phyloP scores from a whole-genome alignment of 2,329 filamentous ascomycete species.

The Beauveria bassiana region DNA sequence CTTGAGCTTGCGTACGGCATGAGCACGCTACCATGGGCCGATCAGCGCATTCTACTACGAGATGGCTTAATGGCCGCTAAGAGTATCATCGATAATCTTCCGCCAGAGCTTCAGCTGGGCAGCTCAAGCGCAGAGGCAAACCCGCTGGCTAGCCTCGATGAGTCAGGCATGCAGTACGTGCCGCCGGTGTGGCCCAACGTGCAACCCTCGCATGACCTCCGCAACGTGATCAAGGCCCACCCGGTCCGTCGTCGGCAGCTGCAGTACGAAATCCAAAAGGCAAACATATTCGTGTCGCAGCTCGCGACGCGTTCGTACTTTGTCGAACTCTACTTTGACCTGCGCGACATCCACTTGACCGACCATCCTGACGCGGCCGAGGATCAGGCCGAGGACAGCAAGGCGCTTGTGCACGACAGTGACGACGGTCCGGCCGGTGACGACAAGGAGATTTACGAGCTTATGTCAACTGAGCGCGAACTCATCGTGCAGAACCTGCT shows the following conservation, averaged over 20 bases:
- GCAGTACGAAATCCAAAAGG: conserved; percentile 86
- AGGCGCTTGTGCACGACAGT: conserved; percentile 29
- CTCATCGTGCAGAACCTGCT: conserved; percentile 75
- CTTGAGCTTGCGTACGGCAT: conserved; percentile 78
- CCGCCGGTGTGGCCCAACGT: conserved; percentile 41
- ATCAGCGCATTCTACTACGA: conserved; percentile 66
- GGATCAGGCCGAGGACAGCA: conserved; percentile 28
- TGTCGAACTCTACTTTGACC: conserved; percentile 76
- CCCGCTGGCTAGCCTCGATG: conserved; percentile 33
- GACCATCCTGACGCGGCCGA: conserved; percentile 29
- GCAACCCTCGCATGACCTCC: conserved; percentile 42
- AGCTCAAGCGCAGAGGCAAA: conserved; percentile 28
- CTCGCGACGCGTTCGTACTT: conserved; percentile 76
- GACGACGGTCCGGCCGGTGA: conserved; percentile 24
- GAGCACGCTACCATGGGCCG: conserved; percentile 66
- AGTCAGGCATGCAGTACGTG: conserved; percentile 43
- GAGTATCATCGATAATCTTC: conserved; percentile 57
- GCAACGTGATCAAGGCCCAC: conserved; percentile 40
- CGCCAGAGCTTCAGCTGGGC: conserved; percentile 57
- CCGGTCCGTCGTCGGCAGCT: conserved; percentile 46
- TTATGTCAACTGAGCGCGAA: conserved; percentile 69
- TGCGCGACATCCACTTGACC: conserved; percentile 57
- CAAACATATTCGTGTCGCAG: conserved; percentile 79
- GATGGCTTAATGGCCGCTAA: conserved; percentile 66
- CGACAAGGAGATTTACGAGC: conserved; percentile 44